A percentile compares a stretch with the other conserved stretches of the same genome.
These are phyloP conservation scores for Trypanosomatidae sp. DNA, from an alignment of 208 protist species.

Conservation along the genomic window DNA sequence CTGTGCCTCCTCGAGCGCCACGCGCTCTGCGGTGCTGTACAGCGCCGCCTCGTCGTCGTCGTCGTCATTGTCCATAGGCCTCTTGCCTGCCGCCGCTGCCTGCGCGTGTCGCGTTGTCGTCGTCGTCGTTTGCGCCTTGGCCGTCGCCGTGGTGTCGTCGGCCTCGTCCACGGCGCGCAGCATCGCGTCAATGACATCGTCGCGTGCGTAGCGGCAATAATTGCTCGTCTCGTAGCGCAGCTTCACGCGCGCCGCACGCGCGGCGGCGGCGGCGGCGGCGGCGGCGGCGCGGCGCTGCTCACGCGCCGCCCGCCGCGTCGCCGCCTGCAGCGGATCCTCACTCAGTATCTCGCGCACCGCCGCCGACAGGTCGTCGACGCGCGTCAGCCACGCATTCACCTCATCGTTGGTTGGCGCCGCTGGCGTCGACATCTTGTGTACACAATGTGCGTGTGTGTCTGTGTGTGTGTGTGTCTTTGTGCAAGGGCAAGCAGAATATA, in stretches of 20 bases:
- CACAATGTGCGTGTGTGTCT: conserved; percentile 1
- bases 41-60: conserved; percentile 1
- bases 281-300: conserved; percentile 5
- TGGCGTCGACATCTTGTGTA: neutral
- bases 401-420: conserved; percentile 9
- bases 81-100: no score
- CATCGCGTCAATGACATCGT: conserved; percentile 25
- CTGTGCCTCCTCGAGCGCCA: conserved; percentile 15
- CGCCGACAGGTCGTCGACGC: conserved; percentile 21
- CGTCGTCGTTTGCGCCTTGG: neutral
- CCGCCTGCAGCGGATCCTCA: conserved; percentile 16
- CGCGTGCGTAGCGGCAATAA: conserved; percentile 24
- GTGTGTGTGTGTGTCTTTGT: conserved; percentile 5
- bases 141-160: neutral
- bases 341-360: conserved; percentile 21
- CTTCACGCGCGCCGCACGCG: conserved; percentile 6
- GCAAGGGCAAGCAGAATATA: no score
- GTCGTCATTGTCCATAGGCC: no score
- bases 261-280: conserved; percentile 1
- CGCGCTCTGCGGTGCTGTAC: conserved; percentile 8
- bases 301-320: conserved; percentile 3
- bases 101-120: no score
- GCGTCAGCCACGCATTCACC: conserved; percentile 14
- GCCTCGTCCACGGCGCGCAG: conserved; percentile 10
- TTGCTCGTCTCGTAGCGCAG: conserved; percentile 29